Percentiles rank a stretch among this genome's conserved stretches.
Evolutionary conservation across 208 protist genomes (phyloP).

Genomic region (Crithidia fasciculata): DNA sequence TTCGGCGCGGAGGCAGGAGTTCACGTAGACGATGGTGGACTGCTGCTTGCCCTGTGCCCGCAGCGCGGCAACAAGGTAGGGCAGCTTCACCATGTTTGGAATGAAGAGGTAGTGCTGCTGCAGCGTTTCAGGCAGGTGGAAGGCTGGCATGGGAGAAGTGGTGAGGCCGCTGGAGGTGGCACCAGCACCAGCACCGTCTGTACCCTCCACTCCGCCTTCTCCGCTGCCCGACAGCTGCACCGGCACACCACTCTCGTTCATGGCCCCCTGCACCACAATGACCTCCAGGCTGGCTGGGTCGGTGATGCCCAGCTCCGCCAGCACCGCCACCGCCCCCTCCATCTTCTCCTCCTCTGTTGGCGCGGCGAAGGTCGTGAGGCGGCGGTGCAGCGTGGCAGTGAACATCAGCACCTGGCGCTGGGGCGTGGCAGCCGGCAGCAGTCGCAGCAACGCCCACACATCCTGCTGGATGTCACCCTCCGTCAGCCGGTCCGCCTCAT

Average conservation of each 20-base stretch:
- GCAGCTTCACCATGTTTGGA: constrained; percentile 85
- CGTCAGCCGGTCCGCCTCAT: constrained; percentile 87
- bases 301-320: constrained; percentile 52
- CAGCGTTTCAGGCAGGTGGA: constrained; percentile 53
- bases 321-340: constrained; percentile 9
- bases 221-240: background rate
- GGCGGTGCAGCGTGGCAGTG: constrained; percentile 71
- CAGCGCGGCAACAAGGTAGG: constrained; percentile 76
- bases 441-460: constrained; percentile 47
- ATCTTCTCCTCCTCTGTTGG: background rate
- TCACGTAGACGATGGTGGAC: constrained; percentile 87
- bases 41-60: constrained; percentile 60
- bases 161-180: background rate
- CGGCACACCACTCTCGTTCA: background rate
- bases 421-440: constrained; percentile 39
- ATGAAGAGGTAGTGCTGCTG: constrained; percentile 79
- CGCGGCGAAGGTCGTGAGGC: constrained; percentile 43
- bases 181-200: background rate
- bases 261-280: constrained; percentile 21
- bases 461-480: constrained; percentile 75
- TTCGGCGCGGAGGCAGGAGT: constrained; percentile 85
- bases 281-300: constrained; percentile 31
- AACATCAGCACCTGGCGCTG: constrained; percentile 72
- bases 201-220: background rate
- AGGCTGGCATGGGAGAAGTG: constrained; percentile 5